Evolutionary conservation across 2,329 filamentous ascomycete species (phyloP).

Genomic region (Colletotrichum karsti): DNA sequence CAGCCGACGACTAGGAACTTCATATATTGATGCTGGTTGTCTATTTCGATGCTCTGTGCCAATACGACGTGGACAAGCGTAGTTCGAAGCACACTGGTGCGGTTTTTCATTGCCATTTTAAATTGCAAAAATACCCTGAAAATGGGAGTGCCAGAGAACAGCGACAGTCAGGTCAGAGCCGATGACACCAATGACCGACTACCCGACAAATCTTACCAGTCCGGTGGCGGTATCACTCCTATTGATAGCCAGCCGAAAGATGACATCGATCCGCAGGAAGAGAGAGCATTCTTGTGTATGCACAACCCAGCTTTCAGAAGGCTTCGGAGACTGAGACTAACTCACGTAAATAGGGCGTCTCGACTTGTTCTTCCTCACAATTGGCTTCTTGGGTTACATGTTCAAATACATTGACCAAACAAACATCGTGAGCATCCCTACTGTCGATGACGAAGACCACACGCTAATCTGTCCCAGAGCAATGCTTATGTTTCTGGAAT

Average conservation of each 20-base stretch:
- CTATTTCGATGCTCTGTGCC: neutral
- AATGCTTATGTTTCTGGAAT: constrained; percentile 39
- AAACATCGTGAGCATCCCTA: neutral
- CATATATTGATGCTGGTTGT: neutral
- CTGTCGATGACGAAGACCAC: neutral
- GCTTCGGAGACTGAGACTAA: neutral
- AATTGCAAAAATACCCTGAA: no score
- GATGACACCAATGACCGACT: neutral
- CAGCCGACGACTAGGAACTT: neutral
- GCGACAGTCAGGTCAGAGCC: neutral
- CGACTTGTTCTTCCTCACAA: constrained; percentile 14
- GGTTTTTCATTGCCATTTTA: no score
- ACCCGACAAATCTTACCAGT: neutral
- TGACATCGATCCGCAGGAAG: constrained; percentile 11
- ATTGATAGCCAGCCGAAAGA: neutral
- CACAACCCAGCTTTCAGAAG: neutral
- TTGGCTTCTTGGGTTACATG: constrained; percentile 18
- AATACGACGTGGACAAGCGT: neutral
- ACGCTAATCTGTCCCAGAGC: constrained; percentile 11
- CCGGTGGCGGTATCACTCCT: neutral
- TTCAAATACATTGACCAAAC: constrained; percentile 26
- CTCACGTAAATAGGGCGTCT: neutral
- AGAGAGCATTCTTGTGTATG: constrained; percentile 10
- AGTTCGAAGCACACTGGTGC: no score
- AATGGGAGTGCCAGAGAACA: neutral